Evolutionary conservation across 805 yeast genomes (phyloP), one percentile per base, ranked within the genome.

Genomic region (Ogataea naganishii): DNA sequence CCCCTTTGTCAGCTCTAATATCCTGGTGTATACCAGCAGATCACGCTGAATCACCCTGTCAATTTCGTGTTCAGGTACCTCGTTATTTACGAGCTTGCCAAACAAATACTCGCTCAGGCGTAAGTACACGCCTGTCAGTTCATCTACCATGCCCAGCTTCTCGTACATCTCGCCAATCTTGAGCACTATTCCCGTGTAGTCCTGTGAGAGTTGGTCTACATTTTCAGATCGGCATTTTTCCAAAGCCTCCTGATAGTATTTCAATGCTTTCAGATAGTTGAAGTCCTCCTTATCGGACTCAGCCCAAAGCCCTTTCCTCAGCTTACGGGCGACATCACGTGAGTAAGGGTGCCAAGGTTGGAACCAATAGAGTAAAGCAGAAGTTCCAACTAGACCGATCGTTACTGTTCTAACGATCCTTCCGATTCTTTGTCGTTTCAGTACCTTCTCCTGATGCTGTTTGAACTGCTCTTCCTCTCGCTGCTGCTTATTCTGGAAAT

Each of bases 161-260:
- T 84, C 95, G 48, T 74, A 82, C 85, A 85, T 80, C 46, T 86
- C 95, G 8, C 80, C 94, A 20, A 84, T 61, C 46, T 88, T 84
- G 51, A 89, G 62, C 46, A 88, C 94, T 31, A 89, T 72, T 0
- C 96, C 96, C 0, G 96, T 88, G 51, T 82, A 88, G 46, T 82
- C 89, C 46, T 84, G 92, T 33, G 74, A 64, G 19, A 80, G 43
- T 8, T 67, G 68, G 37, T 72, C 69, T 57, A 84, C 50, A 1
- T 64, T 65, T 26, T 73, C 55, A 17, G 64, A 58, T 21, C 75
- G 67, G 23, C 85, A 78, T 37, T 71, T 66, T 18, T 72, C 64
- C 17, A 86, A 56, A 0, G 95, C 95, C 39, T 79, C 78, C 25
- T 83, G 66, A 53, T 88, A 89, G 42, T 68, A 64, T 34, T 69